Evolutionary conservation across 2,329 filamentous ascomycete genomes (phyloP), one percentile per base, ranked within the genome.

Genomic region (Sporothrix sp.): DNA sequence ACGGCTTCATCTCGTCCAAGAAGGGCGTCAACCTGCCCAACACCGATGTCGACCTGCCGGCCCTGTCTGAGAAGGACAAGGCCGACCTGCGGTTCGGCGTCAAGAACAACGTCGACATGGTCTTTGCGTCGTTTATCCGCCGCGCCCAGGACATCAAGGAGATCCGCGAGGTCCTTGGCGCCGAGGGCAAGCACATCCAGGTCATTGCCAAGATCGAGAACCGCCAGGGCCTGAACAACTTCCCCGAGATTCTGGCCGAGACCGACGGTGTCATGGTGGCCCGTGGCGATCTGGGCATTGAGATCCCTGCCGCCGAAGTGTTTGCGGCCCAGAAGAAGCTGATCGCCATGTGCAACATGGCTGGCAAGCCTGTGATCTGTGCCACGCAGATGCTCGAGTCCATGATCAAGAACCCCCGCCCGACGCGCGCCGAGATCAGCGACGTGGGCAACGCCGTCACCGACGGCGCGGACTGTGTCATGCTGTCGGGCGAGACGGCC

Each of bases 181-280:
- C 88, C 65, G 85, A 94, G 39, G 93, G 93, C 70, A 88, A 86
- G 73, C 84, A 95, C 69, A 96, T 98, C 64, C 91, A 98, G 76
- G 95, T 98, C 74, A 97, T 98, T 68, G 86, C 93, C 79, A 98
- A 98, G 85, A 95, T 98, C 61, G 93, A 98, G 81, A 98, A 98
- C 78, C 87, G 95, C 71, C 93, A 98, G 74, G 93, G 93, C 72
- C 86, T 98, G 59, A 97, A 98, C 84, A 98, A 98, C 81, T 98
- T 98, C 70, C 83, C 86, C 62, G 91, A 97, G 75, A 98, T 98
- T 64, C 82, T 98, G 54, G 79, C 81, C 66, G 88, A 90, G 75
- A 97, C 93, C 6, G 93, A 98, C 69, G 93, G 93, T 79, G 90
- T 98, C 75, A 98, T 98, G 93, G 93, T 98, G 61, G 93, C 93